Percentiles rank a stretch among this genome's conserved stretches.
These are phyloP conservation scores for Colletotrichum orchidophilum DNA, from an alignment of 2,329 filamentous ascomycete genomes.

Conservation along the genomic window DNA sequence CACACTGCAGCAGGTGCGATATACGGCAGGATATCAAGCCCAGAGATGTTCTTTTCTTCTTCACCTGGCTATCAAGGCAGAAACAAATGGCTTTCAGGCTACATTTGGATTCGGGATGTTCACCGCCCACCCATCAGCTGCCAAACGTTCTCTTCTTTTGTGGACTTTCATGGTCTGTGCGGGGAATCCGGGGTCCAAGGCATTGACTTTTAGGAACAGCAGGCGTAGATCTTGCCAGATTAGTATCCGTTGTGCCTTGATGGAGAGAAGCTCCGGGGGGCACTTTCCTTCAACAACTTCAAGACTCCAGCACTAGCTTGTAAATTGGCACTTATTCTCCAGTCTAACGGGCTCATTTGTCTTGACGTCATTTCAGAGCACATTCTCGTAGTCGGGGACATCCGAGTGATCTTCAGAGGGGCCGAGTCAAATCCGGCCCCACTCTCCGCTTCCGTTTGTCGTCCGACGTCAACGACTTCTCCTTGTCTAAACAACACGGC, in stretches of 20 bases:
- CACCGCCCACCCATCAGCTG: not conserved
- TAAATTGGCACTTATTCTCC: not conserved
- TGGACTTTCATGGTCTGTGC: not conserved
- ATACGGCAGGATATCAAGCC: not conserved
- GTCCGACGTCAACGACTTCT: not conserved
- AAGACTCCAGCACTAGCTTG: not conserved
- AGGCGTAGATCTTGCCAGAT: not conserved
- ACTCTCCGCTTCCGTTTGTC: not conserved
- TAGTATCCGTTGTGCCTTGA: not conserved
- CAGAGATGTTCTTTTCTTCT: not conserved
- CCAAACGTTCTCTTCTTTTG: not conserved
- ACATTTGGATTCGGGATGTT: not conserved
- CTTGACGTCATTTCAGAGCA: not conserved
- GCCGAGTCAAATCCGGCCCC: constrained; percentile 17
- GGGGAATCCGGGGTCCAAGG: constrained; percentile 1
- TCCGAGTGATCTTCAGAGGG: constrained; percentile 17
- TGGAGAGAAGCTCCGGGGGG: not conserved
- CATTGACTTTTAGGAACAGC: constrained; percentile 4
- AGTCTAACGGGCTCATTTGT: not conserved
- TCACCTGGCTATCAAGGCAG: not conserved
- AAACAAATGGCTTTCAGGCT: not conserved
- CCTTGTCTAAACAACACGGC: not conserved
- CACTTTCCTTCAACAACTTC: not conserved
- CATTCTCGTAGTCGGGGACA: constrained; percentile 6
- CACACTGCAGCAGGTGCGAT: constrained; percentile 8